Conservation (phyloP, 129 eudicot species). For the Helianthus annuus region DNA sequence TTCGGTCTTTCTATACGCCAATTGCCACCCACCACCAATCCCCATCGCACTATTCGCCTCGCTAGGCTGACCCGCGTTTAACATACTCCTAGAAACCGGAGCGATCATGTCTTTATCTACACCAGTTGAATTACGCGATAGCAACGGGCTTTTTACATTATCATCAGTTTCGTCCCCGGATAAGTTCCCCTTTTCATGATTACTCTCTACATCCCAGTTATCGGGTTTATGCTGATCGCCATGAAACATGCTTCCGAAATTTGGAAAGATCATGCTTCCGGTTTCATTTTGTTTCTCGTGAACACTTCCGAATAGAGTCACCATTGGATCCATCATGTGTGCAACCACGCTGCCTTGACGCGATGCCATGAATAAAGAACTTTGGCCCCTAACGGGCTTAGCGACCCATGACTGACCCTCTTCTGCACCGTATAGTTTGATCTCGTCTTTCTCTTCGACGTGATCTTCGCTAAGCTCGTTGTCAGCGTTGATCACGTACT, state of each 20-base stretch:
- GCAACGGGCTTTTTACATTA: slow-evolving; percentile 57
- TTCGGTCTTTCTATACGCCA: slow-evolving; percentile 62
- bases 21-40: slow-evolving; percentile 98
- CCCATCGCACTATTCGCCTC: slow-evolving; percentile 65
- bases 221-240: slow-evolving; percentile 49
- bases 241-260: slow-evolving; percentile 69
- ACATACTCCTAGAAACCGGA: slow-evolving; percentile 31
- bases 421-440: slow-evolving; percentile 77
- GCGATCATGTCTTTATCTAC: slow-evolving; percentile 46
- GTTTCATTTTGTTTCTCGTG: slow-evolving; percentile 71
- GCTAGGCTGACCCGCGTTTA: slow-evolving; percentile 37
- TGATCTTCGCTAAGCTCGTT: slow-evolving; percentile 47
- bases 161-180: slow-evolving; percentile 56
- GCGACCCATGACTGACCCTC: slow-evolving; percentile 86
- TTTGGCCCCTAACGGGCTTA: slow-evolving; percentile 80
- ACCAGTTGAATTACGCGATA: slow-evolving; percentile 57
- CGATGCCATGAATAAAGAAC: slow-evolving; percentile 61
- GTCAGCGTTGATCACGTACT: slow-evolving; percentile 72
- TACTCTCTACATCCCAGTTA: slow-evolving; percentile 66
- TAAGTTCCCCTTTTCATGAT: slow-evolving; percentile 40
- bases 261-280: slow-evolving; percentile 65
- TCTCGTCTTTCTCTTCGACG: slow-evolving; percentile 56
- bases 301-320: slow-evolving; percentile 77
- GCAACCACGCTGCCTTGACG: slow-evolving; percentile 62
- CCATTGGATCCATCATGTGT: slow-evolving; percentile 71